phyloP scores from a whole-genome alignment of 163 green algal genomes.

The Chloroidium sp. region DNA sequence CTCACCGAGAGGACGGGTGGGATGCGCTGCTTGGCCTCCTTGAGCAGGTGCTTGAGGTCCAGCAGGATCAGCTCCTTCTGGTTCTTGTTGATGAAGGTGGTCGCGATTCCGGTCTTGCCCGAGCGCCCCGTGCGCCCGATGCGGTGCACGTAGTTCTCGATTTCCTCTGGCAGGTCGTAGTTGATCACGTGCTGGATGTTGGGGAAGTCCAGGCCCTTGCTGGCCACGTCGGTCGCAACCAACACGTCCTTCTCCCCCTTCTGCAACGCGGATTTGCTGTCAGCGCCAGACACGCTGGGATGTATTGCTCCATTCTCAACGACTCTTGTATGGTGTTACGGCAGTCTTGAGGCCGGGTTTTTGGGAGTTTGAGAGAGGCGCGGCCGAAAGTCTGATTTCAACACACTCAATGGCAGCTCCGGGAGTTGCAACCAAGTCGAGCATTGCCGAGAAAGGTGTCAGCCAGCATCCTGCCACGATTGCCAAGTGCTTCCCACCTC shows the following conservation, averaged over 20 bases:
- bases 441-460: too few relatives aligned
- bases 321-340: too few relatives aligned
- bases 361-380: background rate
- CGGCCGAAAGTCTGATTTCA: too few relatives aligned
- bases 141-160: conserved; percentile 94
- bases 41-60: conserved; percentile 96
- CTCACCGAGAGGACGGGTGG: conserved; percentile 52
- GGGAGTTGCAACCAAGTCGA: too few relatives aligned
- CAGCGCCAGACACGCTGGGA: conserved; percentile 11
- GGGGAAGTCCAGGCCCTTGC: conserved; percentile 84
- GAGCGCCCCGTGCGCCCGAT: conserved; percentile 82
- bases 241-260: conserved; percentile 77
- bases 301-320: background rate
- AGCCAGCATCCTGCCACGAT: too few relatives aligned
- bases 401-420: too few relatives aligned
- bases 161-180: conserved; percentile 97
- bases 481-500: too few relatives aligned
- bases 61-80: conserved; percentile 82
- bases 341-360: too few relatives aligned
- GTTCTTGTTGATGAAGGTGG: conserved; percentile 97
- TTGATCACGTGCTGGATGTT: conserved; percentile 97
- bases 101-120: conserved; percentile 95
- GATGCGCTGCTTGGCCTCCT: conserved; percentile 84
- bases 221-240: conserved; percentile 92
- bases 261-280: background rate